phyloP scores from a whole-genome alignment of 2,329 filamentous ascomycete species.

The Talaromyces rugulosus region DNA sequence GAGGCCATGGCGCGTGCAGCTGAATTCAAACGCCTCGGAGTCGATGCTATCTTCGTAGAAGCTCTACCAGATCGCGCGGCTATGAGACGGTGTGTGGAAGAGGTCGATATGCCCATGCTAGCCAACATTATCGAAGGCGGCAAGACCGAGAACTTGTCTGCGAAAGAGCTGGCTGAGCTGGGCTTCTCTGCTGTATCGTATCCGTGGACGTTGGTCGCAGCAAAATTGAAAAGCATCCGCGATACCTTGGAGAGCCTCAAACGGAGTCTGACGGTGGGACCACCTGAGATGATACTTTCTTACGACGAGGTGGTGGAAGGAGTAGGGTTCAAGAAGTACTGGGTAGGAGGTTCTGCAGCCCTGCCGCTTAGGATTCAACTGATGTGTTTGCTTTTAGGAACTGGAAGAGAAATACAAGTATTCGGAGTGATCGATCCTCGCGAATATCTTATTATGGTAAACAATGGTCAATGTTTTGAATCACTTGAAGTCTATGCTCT shows the following conservation, averaged over 20 bases:
- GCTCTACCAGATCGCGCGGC: conserved; percentile 36
- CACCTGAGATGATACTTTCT: conserved; percentile 41
- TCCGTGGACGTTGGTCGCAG: conserved; percentile 12
- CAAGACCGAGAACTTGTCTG: conserved; percentile 35
- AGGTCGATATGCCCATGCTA: conserved; percentile 36
- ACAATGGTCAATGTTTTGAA: neutral
- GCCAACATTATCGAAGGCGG: conserved; percentile 45
- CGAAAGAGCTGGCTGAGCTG: conserved; percentile 34
- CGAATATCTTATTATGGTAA: neutral
- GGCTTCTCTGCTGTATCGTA: conserved; percentile 27
- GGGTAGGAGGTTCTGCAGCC: conserved; percentile 21
- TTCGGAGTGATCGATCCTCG: neutral
- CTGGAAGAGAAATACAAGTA: conserved; percentile 7
- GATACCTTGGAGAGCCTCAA: conserved; percentile 35
- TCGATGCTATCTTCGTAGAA: conserved; percentile 41
- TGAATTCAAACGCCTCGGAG: conserved; percentile 37
- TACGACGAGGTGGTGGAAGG: conserved; percentile 44
- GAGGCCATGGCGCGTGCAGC: conserved; percentile 35
- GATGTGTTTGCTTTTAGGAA: neutral
- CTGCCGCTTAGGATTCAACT: neutral
- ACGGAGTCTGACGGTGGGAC: conserved; percentile 37
- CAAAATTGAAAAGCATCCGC: conserved; percentile 15
- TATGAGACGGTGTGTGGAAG: conserved; percentile 29
- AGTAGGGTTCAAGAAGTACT: conserved; percentile 45
- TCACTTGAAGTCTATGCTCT: neutral